phyloP scores from a whole-genome alignment of 2,329 filamentous ascomycete species.

The Aspergillaceae sp. region DNA sequence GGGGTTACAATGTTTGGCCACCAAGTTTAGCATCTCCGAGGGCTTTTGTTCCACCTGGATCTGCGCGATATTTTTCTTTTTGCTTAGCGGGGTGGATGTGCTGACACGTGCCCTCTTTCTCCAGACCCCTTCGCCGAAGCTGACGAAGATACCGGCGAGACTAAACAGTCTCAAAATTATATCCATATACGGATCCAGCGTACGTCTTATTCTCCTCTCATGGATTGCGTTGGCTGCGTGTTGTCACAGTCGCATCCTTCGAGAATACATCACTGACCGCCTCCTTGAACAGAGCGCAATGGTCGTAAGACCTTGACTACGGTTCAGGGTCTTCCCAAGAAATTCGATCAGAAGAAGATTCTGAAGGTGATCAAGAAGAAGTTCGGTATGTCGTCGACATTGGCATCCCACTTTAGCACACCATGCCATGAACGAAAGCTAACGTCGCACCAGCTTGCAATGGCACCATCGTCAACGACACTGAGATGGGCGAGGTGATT shows the following conservation, averaged over 20 bases:
- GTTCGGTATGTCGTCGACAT: conserved; percentile 57
- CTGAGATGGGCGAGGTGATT: conserved; percentile 98
- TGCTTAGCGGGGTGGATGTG: conserved; percentile 30
- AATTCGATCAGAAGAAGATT: conserved; percentile 99
- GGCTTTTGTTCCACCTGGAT: conserved; percentile 3
- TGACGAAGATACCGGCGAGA: conserved; percentile 97
- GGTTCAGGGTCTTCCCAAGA: conserved; percentile 96
- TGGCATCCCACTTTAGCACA: background rate
- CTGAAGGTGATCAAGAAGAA: conserved; percentile 99
- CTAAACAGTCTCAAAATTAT: conserved; percentile 92
- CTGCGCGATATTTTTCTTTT: conserved; percentile 6
- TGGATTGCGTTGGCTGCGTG: background rate
- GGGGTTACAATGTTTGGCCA: background rate
- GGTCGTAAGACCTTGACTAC: conserved; percentile 99
- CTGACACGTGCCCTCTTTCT: conserved; percentile 22
- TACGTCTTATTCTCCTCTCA: conserved; percentile 45
- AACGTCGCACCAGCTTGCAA: conserved; percentile 66
- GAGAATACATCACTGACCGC: conserved; percentile 12
- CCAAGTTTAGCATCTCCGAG: background rate
- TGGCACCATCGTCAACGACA: conserved; percentile 96
- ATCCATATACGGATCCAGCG: conserved; percentile 99
- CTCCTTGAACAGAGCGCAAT: conserved; percentile 74
- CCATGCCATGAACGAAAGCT: conserved; percentile 6
- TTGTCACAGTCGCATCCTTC: background rate
- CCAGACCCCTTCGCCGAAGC: conserved; percentile 99